Percentiles rank a stretch among this genome's conserved stretches.
These are phyloP conservation scores for Hyaloscypha hepaticicola DNA, from an alignment of 495 filamentous ascomycete genomes.

Conservation along the genomic window DNA sequence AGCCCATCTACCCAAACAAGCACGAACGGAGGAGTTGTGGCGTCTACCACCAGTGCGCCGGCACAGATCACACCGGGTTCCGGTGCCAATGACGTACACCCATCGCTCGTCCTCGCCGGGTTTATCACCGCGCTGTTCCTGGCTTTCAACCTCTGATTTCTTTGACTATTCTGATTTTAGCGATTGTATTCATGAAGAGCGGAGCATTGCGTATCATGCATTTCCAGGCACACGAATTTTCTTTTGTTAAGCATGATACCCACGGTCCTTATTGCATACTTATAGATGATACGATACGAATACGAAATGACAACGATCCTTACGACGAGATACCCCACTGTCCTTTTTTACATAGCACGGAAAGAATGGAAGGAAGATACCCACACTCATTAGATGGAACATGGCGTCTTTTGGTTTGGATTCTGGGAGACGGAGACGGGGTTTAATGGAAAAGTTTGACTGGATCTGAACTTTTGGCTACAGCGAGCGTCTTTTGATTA, in stretches of 20 bases:
- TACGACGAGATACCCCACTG: conserved; percentile 1
- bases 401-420: too few species aligned
- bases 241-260: conserved; percentile 18
- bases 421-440: not conserved
- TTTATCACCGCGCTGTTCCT: not conserved
- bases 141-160: not conserved
- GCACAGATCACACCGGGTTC: not conserved
- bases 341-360: not conserved
- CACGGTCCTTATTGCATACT: not conserved
- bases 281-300: not conserved
- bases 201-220: conserved; percentile 8
- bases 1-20: not conserved
- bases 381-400: conserved; percentile 11
- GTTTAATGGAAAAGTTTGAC: conserved; percentile 1
- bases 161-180: not conserved
- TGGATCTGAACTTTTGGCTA: not conserved
- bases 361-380: conserved; percentile 5
- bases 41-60: not conserved
- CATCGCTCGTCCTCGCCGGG: not conserved
- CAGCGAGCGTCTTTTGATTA: conserved; percentile 5
- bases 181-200: conserved; percentile 1
- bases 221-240: not conserved
- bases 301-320: conserved; percentile 16
- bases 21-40: not conserved
- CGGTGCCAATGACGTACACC: not conserved